Evolutionary conservation across 257 asterid species (phyloP).

Genomic region (Solanum piurae): DNA sequence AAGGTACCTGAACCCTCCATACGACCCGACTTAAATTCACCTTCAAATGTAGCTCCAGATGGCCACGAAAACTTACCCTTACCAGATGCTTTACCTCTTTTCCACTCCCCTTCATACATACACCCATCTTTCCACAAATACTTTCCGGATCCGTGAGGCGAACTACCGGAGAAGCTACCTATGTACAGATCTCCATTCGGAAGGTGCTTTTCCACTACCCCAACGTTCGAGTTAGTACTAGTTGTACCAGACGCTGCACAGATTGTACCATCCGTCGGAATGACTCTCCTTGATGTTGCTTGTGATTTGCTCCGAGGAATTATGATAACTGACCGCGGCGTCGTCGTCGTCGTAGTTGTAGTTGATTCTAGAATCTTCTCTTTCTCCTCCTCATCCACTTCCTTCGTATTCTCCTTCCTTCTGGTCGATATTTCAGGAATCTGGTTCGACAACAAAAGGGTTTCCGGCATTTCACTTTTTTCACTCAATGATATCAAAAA

Average conservation of each 20-base stretch:
- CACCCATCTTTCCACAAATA: constrained; percentile 92
- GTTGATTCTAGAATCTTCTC: not conserved
- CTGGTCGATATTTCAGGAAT: not conserved
- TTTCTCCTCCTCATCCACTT: constrained; percentile 11
- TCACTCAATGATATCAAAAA: not conserved
- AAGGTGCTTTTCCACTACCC: constrained; percentile 40
- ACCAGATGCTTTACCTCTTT: constrained; percentile 82
- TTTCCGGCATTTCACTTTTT: not conserved
- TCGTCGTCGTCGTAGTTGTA: constrained; percentile 22
- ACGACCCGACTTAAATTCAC: constrained; percentile 83
- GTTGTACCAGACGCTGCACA: not conserved
- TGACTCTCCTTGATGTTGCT: constrained; percentile 51
- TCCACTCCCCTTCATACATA: constrained; percentile 97
- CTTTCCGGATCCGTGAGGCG: constrained; percentile 94
- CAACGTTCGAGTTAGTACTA: not conserved
- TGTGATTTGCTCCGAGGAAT: constrained; percentile 76
- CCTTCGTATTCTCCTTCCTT: not conserved
- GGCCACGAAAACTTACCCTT: constrained; percentile 94
- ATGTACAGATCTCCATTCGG: constrained; percentile 92
- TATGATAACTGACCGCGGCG: constrained; percentile 68
- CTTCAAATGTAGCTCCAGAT: constrained; percentile 84
- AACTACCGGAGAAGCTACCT: constrained; percentile 61
- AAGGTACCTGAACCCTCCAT: constrained; percentile 90
- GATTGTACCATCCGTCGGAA: constrained; percentile 40
- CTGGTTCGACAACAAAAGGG: not conserved